Evolutionary conservation across 106 monocot species (phyloP), one percentile per base, ranked within the genome.

Genomic region (Dioscorea dumetorum): DNA sequence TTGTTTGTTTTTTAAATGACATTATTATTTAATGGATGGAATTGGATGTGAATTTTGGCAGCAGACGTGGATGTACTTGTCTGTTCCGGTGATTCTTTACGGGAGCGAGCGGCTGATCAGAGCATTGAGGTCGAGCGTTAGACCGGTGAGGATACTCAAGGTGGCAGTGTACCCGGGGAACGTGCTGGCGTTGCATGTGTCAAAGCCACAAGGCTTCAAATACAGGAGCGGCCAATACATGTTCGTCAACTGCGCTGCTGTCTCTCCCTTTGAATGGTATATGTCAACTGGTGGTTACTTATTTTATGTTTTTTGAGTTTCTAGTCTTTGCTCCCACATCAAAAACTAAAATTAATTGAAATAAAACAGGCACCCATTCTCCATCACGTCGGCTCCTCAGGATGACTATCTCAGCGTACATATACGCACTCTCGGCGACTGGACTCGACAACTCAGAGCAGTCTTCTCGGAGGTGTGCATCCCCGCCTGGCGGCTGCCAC

Each of bases 321-420:
- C 3, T 1, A 28, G 28, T 28, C 28, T 28, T 3, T 28, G 28
- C 28, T 28, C 28, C 28, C 28, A 28, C 28, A 28, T 28, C 28
- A 28, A 28, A 34, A 34, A 34, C 7, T 33, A 17, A 17, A 49
- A 0, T 20, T 24, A 32, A 51, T n/a, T 4, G 41, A 41, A 17
- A n/a, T n/a, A n/a, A n/a, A 33, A 53, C 68, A 95, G 94, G 94
- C 95, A 95, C 51, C 95, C 95, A 12, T 95, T 95, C 78, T 95
- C 95, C 15, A 88, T 95, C 67, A 95, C 95, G 9, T 95, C 95
- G 48, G 91, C 95, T 0, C 91, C 95, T 1, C 85, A 82, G 49
- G 95, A 95, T 57, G 79, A 95, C 68, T 91, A 79, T 57, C 60
- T 95, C 15, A 95, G 95, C 57, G 95, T 95, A 12, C 95, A 95